Evolutionary conservation across 306 rosid species (phyloP), one percentile per base, ranked within the genome.

Genomic region (Lablab purpureus): DNA sequence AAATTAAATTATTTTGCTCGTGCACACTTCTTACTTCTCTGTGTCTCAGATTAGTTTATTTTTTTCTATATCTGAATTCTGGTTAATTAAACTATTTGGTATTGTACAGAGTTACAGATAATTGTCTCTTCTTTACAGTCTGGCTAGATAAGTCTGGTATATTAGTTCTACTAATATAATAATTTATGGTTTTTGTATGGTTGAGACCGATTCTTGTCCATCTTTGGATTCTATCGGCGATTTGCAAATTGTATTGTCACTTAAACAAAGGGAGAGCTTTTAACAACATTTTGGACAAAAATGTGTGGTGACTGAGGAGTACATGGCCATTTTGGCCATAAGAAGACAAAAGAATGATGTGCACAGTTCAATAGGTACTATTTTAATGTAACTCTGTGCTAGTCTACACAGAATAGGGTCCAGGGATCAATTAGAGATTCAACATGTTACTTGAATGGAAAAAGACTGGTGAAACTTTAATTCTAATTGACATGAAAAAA

Each of bases 71-170:
- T 23, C 34, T 65, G 58, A 58, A 23, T 6, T 78, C 25, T 75
- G 69, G 67, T 81, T 54, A 37, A 63, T 81, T 60, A 46, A 62
- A 74, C 59, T 41, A 46, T 68, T 67, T 67, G 84, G 77, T 74
- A 79, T 34, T 78, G 82, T 55, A 78, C 82, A 87, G 87, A 68
- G 15, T 13, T 68, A 68, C 56, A 68, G 36, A 78, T 74, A 66
- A 51, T 41, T 46, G 80, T 82, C 17, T 76, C 84, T 54, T 80
- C 80, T 84, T 87, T 84, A 78, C 91, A 85, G 89, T 75, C 85
- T 83, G 87, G 82, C 87, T 69, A 58, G 46, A 41, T 77, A 56
- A 59, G 67, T 73, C 11, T 60, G 19, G 25, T 34, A 22, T 49
- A 45, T 72, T 40, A 6, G 19, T 50, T 37, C 72, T 60, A 51